Base-by-base conservation (phyloP, 169 alveolate species). In the Cardiosporidium cionae region DNA sequence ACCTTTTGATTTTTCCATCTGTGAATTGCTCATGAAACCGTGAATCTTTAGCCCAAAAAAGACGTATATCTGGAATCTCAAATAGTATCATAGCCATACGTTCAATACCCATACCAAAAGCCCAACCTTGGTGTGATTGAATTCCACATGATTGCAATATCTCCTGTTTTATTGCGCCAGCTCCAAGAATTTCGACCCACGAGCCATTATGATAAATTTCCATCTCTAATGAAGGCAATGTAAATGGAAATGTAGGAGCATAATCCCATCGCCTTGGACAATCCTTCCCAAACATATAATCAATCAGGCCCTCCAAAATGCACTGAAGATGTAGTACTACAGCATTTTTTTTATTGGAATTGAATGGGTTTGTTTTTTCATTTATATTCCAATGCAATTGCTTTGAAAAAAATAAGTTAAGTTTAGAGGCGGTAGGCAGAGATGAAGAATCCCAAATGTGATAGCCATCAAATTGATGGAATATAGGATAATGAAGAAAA, bases 71-170 rank as follows among this genome's bases (percentile, higher is more conserved):
- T 52, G 81, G 88, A 25, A 91, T 87, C 23, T 79, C 90, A 66
- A 88, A 91, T 32, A 91, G 79, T 37, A 70, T 84, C 91, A 91
- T 82, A 2, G 93, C 92, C 84, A 90, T 82, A 67, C 95, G 79
- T 66, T 91, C 94, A 34, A 91, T 68, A 0, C 95, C 95, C 62
- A 89, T 53, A 6, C 95, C 95, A 65, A 87, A 88, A 5, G 95
- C 95, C 94, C 94, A 89, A 29, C 93, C 95, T 4, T 82, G 86
- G n/a, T n/a, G n/a, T n/a, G n/a, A n/a, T 44, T n/a, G 16, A 44
- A 44, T 44, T n/a, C 58, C 58, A 16, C n/a, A 16, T 16, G 58
- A n/a, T 16, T n/a, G 58, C 16, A 44, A n/a, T 44, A 44, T 44
- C 58, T 16, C 16, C n/a, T 16, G 16, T 44, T 44, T 44, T 16